Evolutionary conservation across 169 alveolate species (phyloP).

Genomic region (Blepharisma undulans): DNA sequence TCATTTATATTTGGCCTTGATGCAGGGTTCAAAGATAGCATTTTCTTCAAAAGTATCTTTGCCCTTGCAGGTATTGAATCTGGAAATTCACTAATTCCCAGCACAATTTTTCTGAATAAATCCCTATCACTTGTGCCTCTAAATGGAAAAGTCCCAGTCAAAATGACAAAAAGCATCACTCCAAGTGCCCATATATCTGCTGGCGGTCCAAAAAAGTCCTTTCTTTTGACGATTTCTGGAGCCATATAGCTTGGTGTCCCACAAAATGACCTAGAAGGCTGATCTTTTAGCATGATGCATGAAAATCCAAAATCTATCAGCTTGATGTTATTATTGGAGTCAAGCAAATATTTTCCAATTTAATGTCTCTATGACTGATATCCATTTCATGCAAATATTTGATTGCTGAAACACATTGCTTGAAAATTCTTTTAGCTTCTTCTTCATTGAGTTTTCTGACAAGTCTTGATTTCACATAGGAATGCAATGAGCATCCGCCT

Average conservation of each 20-base stretch:
- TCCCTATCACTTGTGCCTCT: slow-evolving; percentile 70
- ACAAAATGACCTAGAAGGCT: slow-evolving; percentile 50
- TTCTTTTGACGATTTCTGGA: slow-evolving; percentile 77
- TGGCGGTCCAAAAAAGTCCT: slow-evolving; percentile 71
- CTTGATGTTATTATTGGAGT: slow-evolving; percentile 61
- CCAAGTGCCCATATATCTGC: slow-evolving; percentile 81
- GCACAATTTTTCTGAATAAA: slow-evolving; percentile 58
- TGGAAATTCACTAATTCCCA: slow-evolving; percentile 59
- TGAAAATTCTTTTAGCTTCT: slow-evolving; percentile 73
- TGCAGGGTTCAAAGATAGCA: slow-evolving; percentile 56
- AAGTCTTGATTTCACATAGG: slow-evolving; percentile 62
- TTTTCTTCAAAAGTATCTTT: slow-evolving; percentile 46
- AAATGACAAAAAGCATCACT: slow-evolving; percentile 67
- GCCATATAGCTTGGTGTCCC: slow-evolving; percentile 86
- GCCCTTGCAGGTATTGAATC: slow-evolving; percentile 43
- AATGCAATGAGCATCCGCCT: slow-evolving; percentile 71
- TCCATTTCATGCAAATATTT: slow-evolving; percentile 34
- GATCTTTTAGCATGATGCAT: slow-evolving; percentile 26
- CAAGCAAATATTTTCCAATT: slow-evolving; percentile 76
- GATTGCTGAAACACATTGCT: slow-evolving; percentile 70
- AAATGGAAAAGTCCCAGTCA: slow-evolving; percentile 76
- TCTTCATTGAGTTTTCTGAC: slow-evolving; percentile 70
- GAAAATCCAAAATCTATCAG: slow-evolving; percentile 81
- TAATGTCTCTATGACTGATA: slow-evolving; percentile 75
- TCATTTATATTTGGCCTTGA: slow-evolving; percentile 53